Percentiles rank a stretch among this genome's conserved stretches.
Evolutionary conservation across 2,329 filamentous ascomycete species (phyloP).

Genomic region (Aureobasidium sp.): DNA sequence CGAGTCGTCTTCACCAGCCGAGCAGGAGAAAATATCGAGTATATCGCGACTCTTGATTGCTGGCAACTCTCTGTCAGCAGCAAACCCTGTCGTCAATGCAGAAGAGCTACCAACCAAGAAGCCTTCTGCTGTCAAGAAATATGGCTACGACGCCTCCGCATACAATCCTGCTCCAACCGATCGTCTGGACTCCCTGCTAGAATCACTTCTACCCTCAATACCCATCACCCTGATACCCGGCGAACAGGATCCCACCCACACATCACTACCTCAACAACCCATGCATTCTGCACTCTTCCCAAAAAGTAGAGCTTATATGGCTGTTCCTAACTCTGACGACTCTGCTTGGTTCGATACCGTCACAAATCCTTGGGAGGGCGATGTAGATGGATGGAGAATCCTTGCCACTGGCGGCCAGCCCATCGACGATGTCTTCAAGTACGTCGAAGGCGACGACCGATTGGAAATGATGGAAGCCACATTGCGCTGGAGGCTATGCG

Average conservation of each 20-base stretch:
- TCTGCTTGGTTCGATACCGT: conserved; percentile 79
- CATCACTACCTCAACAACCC: conserved; percentile 83
- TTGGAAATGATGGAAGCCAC: conserved; percentile 90
- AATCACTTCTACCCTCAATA: conserved; percentile 72
- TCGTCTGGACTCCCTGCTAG: conserved; percentile 75
- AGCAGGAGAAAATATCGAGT: conserved; percentile 53
- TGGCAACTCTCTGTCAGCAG: conserved; percentile 69
- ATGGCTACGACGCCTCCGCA: conserved; percentile 82
- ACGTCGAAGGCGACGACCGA: conserved; percentile 69
- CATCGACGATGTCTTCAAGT: conserved; percentile 87
- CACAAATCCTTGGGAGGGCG: conserved; percentile 89
- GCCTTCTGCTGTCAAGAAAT: conserved; percentile 61
- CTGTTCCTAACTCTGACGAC: conserved; percentile 21
- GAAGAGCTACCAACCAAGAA: conserved; percentile 40
- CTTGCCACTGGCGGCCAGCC: conserved; percentile 88
- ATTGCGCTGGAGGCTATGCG: conserved; percentile 83
- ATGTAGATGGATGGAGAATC: conserved; percentile 82
- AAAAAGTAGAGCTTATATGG: conserved; percentile 59
- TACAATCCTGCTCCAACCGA: conserved; percentile 84
- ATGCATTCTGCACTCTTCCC: conserved; percentile 92
- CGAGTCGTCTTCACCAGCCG: conserved; percentile 58
- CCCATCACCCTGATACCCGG: conserved; percentile 87
- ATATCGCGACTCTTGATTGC: conserved; percentile 87
- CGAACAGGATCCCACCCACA: conserved; percentile 76
- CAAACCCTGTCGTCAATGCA: conserved; percentile 39